Evolutionary conservation across 2,329 filamentous ascomycete species (phyloP).

Genomic region (Xylariaceae sp.): DNA sequence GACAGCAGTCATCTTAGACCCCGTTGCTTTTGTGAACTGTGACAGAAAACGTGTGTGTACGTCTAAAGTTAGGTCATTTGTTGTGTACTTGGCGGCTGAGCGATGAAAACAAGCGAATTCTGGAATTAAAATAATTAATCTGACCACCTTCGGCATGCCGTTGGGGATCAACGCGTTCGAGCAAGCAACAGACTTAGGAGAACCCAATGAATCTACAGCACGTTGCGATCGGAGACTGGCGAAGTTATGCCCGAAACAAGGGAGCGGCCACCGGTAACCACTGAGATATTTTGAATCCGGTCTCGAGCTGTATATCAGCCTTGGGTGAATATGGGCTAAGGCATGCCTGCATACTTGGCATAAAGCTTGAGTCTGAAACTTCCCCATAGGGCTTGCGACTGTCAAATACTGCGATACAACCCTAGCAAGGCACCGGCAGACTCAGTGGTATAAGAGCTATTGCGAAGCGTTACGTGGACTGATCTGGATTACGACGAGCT

Average conservation of each 20-base stretch:
- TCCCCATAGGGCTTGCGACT: constrained; percentile 8
- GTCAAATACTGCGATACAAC: constrained; percentile 3
- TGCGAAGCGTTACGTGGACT: not conserved
- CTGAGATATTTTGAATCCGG: not conserved
- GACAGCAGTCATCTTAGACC: not conserved
- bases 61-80: not conserved
- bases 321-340: constrained; percentile 1
- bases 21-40: not conserved
- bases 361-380: not conserved
- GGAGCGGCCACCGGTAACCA: not conserved
- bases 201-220: not conserved
- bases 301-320: constrained; percentile 1
- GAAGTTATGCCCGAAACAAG: constrained; percentile 1
- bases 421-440: not conserved
- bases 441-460: constrained; percentile 20
- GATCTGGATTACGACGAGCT: not conserved
- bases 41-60: not conserved
- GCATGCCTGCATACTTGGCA: constrained; percentile 8
- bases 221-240: not conserved
- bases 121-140: not conserved
- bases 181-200: not conserved
- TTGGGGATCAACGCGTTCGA: constrained; percentile 20
- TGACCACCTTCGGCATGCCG: constrained; percentile 28
- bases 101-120: not conserved
- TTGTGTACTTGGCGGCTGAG: not conserved